A percentile compares a stretch with the other conserved stretches of the same genome.
Conservation (phyloP, 208 protist genomes). For the Crithidia fasciculata region DNA sequence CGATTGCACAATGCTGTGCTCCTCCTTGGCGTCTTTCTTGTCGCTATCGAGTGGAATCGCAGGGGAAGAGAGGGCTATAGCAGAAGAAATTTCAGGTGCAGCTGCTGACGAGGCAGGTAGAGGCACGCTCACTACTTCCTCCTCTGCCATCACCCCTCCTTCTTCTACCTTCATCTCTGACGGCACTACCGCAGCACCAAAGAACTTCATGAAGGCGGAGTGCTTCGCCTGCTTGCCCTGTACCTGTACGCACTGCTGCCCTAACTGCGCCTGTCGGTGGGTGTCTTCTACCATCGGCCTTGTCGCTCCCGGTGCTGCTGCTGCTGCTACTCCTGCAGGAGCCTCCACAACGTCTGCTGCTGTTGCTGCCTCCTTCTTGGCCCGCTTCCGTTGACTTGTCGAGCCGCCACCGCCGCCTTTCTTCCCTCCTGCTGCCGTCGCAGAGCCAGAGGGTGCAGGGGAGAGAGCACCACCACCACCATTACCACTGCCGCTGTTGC, state of each 20-base stretch:
- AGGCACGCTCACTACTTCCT: neutral
- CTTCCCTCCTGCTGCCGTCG: neutral
- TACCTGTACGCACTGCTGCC: neutral
- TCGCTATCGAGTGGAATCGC: too few relatives aligned
- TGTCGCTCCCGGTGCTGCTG: neutral
- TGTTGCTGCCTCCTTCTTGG: constrained; percentile 5
- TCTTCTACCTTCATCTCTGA: neutral
- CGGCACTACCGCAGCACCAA: constrained; percentile 33
- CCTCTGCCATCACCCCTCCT: too few relatives aligned
- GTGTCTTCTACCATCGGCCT: constrained; percentile 15
- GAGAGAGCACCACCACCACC: neutral
- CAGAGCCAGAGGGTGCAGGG: neutral
- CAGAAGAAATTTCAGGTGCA: neutral
- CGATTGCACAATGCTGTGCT: constrained; percentile 4
- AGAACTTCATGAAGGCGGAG: constrained; percentile 36
- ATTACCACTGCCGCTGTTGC: constrained; percentile 5
- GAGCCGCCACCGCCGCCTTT: neutral
- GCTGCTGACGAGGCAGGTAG: neutral
- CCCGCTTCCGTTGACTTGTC: constrained; percentile 12
- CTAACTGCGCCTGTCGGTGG: constrained; percentile 1
- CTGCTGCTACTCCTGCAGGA: too few relatives aligned
- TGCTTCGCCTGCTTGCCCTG: constrained; percentile 19
- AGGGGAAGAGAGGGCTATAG: neutral
- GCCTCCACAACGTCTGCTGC: too few relatives aligned
- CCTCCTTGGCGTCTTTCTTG: constrained; percentile 1